These are phyloP conservation scores for Penicillium sp. DNA, from an alignment of 2,329 filamentous ascomycete genomes.

Conservation along the genomic window DNA sequence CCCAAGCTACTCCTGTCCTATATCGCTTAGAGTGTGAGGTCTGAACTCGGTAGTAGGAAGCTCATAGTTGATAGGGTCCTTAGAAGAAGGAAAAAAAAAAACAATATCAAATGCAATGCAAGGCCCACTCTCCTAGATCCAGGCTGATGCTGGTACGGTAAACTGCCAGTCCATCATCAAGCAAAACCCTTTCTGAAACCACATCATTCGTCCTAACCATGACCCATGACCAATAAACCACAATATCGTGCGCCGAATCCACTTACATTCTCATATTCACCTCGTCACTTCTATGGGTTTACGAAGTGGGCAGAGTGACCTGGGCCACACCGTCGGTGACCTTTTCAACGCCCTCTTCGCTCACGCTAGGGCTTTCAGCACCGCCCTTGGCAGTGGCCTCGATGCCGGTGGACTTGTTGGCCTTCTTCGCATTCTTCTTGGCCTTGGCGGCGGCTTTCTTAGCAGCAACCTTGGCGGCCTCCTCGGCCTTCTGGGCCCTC, in stretches of 20 bases:
- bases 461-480: conserved; percentile 39
- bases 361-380: conserved; percentile 24
- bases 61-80: background rate
- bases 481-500: conserved; percentile 64
- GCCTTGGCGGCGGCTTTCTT: conserved; percentile 39
- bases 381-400: conserved; percentile 37
- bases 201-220: conserved; percentile 5
- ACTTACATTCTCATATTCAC: conserved; percentile 3
- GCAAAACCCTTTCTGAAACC: conserved; percentile 8
- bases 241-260: conserved; percentile 12
- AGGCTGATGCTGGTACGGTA: conserved; percentile 11
- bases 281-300: conserved; percentile 2
- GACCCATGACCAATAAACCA: conserved; percentile 6
- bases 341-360: conserved; percentile 33
- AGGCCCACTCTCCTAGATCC: conserved; percentile 16
- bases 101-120: conserved; percentile 3
- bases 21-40: background rate
- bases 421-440: conserved; percentile 33
- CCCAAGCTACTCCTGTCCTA: background rate
- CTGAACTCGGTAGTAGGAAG: background rate
- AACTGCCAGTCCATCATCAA: conserved; percentile 9
- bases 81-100: background rate
- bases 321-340: conserved; percentile 42
- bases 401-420: conserved; percentile 33
- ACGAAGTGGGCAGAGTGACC: conserved; percentile 42